A percentile compares a stretch with the other conserved stretches of the same genome.
Conservation (phyloP, 2,329 filamentous ascomycete genomes). For the Tolypocladium album region DNA sequence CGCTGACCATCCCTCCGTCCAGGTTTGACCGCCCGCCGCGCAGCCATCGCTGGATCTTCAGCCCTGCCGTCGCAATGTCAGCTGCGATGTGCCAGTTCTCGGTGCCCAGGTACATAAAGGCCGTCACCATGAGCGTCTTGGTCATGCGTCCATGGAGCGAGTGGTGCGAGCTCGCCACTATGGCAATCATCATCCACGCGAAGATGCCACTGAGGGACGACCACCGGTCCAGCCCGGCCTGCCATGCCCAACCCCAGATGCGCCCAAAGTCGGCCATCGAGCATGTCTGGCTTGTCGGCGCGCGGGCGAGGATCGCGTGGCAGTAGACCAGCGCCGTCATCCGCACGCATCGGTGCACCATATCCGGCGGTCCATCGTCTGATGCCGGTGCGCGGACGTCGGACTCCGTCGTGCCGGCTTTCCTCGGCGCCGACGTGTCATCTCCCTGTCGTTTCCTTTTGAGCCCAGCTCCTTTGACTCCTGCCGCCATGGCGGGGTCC, state of each 20-base stretch:
- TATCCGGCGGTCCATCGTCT: conserved; percentile 20
- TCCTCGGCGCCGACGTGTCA: conserved; percentile 2
- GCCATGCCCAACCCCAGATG: conserved; percentile 38
- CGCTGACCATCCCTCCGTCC: conserved; percentile 4
- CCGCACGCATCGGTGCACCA: conserved; percentile 36
- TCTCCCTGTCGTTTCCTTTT: conserved; percentile 7
- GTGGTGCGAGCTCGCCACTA: conserved; percentile 27
- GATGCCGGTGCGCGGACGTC: conserved; percentile 2
- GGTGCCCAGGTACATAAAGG: conserved; percentile 32
- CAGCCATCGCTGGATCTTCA: conserved; percentile 33
- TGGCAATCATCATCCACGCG: conserved; percentile 33
- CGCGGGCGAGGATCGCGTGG: conserved; percentile 30
- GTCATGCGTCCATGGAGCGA: conserved; percentile 31
- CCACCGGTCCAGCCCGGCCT: conserved; percentile 34
- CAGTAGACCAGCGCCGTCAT: conserved; percentile 36
- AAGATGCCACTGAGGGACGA: conserved; percentile 36
- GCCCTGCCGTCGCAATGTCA: conserved; percentile 22
- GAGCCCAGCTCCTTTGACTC: neutral
- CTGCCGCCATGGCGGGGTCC: neutral
- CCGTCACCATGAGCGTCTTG: conserved; percentile 32
- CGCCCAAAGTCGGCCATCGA: conserved; percentile 24
- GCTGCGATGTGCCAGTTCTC: conserved; percentile 37
- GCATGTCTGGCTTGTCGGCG: conserved; percentile 30
- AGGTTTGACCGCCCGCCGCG: conserved; percentile 6
- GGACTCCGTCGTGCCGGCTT: conserved; percentile 2